Evolutionary conservation across 2,329 filamentous ascomycete genomes (phyloP).

Genomic region (Alternaria incomplexa): DNA sequence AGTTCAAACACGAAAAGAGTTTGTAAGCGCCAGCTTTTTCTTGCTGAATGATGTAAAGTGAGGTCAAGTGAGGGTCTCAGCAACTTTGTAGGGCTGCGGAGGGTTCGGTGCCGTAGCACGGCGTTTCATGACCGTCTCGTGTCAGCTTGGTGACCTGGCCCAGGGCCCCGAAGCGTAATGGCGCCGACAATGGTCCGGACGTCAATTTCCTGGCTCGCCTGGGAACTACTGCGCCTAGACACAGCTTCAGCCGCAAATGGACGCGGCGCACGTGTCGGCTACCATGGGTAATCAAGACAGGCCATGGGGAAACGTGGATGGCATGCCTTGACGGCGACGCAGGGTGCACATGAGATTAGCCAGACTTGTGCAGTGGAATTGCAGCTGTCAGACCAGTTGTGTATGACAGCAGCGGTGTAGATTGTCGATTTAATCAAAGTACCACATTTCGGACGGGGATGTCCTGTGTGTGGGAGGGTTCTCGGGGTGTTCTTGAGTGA

Average conservation of each 20-base stretch:
- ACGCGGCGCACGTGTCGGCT: background rate
- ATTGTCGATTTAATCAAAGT: background rate
- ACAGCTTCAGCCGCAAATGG: background rate
- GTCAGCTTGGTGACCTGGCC: background rate
- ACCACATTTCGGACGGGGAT: background rate
- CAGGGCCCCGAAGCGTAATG: constrained; percentile 11
- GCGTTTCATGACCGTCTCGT: constrained; percentile 45
- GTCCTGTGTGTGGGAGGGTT: background rate
- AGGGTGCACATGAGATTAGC: background rate
- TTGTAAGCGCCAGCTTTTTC: constrained; percentile 19
- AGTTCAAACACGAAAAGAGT: constrained; percentile 10
- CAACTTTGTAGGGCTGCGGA: constrained; percentile 19
- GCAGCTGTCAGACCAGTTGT: background rate
- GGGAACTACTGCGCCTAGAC: constrained; percentile 11
- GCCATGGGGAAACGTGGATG: background rate
- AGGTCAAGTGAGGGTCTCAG: constrained; percentile 5
- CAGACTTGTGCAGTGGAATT: background rate
- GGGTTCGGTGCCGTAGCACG: constrained; percentile 21
- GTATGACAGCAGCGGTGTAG: background rate
- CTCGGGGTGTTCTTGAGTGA: background rate
- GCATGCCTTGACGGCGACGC: background rate
- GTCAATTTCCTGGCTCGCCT: background rate
- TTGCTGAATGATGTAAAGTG: constrained; percentile 20
- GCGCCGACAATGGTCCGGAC: background rate
- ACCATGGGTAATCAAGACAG: background rate